Conservation (phyloP, 176 grass and related monocot genomes). For the Bolboschoenus planiculmis region DNA sequence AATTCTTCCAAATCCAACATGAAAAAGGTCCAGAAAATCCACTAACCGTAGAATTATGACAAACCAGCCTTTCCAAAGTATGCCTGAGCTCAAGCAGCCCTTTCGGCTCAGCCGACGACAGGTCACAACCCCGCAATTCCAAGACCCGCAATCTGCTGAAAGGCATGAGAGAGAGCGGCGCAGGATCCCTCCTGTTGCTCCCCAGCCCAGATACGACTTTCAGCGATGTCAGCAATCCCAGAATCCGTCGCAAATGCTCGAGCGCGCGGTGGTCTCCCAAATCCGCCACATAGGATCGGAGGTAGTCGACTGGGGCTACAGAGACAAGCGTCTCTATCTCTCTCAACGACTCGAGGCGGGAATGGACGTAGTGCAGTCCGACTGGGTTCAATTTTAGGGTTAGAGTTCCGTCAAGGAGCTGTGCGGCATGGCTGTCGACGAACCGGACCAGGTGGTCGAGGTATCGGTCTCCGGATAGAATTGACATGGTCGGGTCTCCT, state of each 20-base stretch:
- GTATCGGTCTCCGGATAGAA: constrained; percentile 83
- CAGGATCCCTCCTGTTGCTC: constrained; percentile 41
- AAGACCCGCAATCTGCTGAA: constrained; percentile 63
- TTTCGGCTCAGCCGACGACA: constrained; percentile 64
- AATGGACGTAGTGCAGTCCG: constrained; percentile 86
- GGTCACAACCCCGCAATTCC: constrained; percentile 68
- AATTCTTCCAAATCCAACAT: neutral
- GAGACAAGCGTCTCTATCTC: constrained; percentile 90
- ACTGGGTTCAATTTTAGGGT: constrained; percentile 85
- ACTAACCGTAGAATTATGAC: constrained; percentile 82
- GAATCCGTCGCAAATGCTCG: constrained; percentile 80
- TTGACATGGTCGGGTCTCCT: constrained; percentile 14
- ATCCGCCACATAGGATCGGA: constrained; percentile 88
- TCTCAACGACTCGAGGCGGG: constrained; percentile 79
- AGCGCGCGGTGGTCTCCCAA: constrained; percentile 93
- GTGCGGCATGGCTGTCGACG: constrained; percentile 45
- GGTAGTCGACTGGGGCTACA: constrained; percentile 91
- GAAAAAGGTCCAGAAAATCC: neutral
- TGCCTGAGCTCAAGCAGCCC: constrained; percentile 76
- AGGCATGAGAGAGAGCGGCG: constrained; percentile 69
- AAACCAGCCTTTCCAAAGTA: constrained; percentile 74
- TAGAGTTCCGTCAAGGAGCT: constrained; percentile 72
- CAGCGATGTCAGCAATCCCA: constrained; percentile 66
- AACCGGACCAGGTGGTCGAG: constrained; percentile 68
- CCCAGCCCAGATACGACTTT: constrained; percentile 61